phyloP scores from a whole-genome alignment of 805 yeast genomes.

The Kodamaea lidongshanica region DNA sequence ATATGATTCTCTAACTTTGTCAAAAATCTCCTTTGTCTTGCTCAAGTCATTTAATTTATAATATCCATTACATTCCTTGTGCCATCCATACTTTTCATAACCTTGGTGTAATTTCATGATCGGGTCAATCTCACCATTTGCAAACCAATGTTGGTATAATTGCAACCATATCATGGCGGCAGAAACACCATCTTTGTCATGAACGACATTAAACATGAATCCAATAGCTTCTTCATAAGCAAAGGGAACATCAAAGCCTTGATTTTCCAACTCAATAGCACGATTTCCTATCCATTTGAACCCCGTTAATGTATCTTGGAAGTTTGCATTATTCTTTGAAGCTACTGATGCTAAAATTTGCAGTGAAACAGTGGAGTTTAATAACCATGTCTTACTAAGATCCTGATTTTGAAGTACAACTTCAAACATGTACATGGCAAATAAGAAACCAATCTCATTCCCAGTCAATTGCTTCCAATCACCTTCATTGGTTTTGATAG shows the following conservation, averaged over 20 bases:
- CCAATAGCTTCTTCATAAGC: conserved; percentile 97
- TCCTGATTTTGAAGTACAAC: conserved; percentile 18
- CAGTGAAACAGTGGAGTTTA: conserved; percentile 91
- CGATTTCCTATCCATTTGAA: conserved; percentile 96
- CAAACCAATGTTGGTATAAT: conserved; percentile 51
- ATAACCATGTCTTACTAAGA: conserved; percentile 42
- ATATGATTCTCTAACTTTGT: conserved; percentile 34
- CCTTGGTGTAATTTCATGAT: conserved; percentile 52
- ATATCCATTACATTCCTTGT: conserved; percentile 82
- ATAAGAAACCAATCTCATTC: conserved; percentile 81
- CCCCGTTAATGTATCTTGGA: conserved; percentile 84
- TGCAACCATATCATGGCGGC: conserved; percentile 75
- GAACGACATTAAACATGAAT: conserved; percentile 76
- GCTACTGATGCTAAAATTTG: conserved; percentile 74
- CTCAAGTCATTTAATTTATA: conserved; percentile 55
- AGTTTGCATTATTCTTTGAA: conserved; percentile 49
- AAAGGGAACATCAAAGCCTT: conserved; percentile 72
- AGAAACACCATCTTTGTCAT: conserved; percentile 89
- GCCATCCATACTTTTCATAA: conserved; percentile 65
- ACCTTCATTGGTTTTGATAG: conserved; percentile 42
- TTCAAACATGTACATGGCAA: conserved; percentile 60
- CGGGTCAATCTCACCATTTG: conserved; percentile 29
- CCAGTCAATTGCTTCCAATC: conserved; percentile 82
- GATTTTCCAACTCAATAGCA: conserved; percentile 61
- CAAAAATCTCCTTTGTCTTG: conserved; percentile 51